Evolutionary conservation across 108 stramenopile genomes (phyloP), one percentile per base, ranked within the genome.

Genomic region (Nitzschia sp.): DNA sequence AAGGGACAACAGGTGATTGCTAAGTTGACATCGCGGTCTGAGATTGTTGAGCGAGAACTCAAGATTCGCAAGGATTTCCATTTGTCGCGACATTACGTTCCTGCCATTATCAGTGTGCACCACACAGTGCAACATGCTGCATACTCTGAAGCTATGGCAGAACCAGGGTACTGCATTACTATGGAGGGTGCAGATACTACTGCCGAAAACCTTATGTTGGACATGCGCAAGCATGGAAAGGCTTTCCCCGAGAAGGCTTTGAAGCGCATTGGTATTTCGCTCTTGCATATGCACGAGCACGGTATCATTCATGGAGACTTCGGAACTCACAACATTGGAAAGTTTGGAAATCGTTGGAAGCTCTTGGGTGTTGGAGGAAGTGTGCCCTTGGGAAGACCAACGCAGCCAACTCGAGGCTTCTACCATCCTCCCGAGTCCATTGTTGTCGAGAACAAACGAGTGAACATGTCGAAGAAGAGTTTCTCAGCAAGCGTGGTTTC

Each of bases 161-260:
- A 94, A 50, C 84, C 93, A 59, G 93, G 90, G 3, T 94, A 91
- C 64, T 94, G 93, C 51, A 91, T 94, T 41, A 94, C 93, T 1
- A 94, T 94, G 87, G 93, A 94, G 57, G 93, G 93, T 44, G 93
- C 93, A 34, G 93, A 94, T 71, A 87, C 88, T 5, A 94, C 93
- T 15, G 88, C 90, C 17, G 93, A 94, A 67, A 91, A 94, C 66
- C 77, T 88, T 12, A 94, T 94, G 90, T 71, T 94, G 15, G 93
- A 94, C 66, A 78, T 88, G 67, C 71, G 93, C 41, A 90, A 89
- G 57, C 69, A 76, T 14, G 87, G 88, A 3, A 91, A 88, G 61
- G 68, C 68, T 6, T 91, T 88, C 65, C 93, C 93, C 53, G 69
- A 75, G 19, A 91, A 88, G 72, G 88, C 90, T 42, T 67, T 94